A percentile compares a stretch with the other conserved stretches of the same genome.
Evolutionary conservation across 2,329 filamentous ascomycete species (phyloP).

Genomic region (Aspergillus fumigatus): DNA sequence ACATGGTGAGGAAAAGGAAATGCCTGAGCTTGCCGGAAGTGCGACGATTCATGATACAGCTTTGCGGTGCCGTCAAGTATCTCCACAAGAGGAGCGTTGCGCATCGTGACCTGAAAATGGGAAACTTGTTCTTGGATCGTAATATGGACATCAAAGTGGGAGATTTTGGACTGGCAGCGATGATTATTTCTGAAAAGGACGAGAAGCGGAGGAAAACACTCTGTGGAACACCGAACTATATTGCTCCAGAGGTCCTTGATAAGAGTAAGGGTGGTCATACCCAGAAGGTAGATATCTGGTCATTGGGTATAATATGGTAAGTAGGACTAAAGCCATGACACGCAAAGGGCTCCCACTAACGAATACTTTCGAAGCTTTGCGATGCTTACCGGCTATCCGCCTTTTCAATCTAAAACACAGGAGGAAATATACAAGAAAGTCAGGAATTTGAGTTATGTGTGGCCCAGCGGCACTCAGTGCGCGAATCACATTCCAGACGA

Average conservation of each 20-base stretch:
- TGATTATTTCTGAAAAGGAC: conserved; percentile 89
- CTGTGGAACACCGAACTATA: conserved; percentile 97
- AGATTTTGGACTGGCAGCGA: conserved; percentile 89
- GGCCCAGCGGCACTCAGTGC: conserved; percentile 43
- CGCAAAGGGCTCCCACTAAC: conserved; percentile 10
- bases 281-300: conserved; percentile 98
- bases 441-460: conserved; percentile 44
- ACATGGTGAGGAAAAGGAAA: conserved; percentile 91
- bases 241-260: conserved; percentile 92
- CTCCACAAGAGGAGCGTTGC: conserved; percentile 95
- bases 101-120: conserved; percentile 95
- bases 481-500: conserved; percentile 46
- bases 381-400: conserved; percentile 92
- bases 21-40: conserved; percentile 91
- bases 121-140: conserved; percentile 90
- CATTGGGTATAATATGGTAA: conserved; percentile 91
- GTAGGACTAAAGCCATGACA: conserved; percentile 23
- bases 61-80: conserved; percentile 96
- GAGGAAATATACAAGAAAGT: conserved; percentile 51
- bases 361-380: conserved; percentile 62
- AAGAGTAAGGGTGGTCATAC: conserved; percentile 93
- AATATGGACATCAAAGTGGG: conserved; percentile 98
- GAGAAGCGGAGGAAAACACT: conserved; percentile 81
- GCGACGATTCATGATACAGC: conserved; percentile 87
- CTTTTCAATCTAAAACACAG: conserved; percentile 74